Conservation (phyloP, 163 green algal species). For the Scenedesmus sp. region DNA sequence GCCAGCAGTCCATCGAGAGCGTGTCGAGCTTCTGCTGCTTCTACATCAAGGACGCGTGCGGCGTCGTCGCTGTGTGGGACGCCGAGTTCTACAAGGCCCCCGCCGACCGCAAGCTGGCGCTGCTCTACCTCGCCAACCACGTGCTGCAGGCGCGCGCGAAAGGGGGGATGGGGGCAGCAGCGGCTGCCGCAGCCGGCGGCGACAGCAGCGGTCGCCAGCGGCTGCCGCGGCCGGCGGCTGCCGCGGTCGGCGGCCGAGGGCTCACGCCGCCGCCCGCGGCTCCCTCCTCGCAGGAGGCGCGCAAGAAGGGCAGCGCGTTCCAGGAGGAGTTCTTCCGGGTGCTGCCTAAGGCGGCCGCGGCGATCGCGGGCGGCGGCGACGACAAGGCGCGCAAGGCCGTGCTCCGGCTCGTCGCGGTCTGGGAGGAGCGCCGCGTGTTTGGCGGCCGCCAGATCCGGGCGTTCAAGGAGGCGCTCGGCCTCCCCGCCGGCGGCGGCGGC, state of each 20-base stretch:
- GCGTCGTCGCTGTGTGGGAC: conserved; percentile 82
- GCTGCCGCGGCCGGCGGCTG: background rate
- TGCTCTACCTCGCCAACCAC: conserved; percentile 94
- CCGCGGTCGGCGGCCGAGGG: conserved; percentile 3
- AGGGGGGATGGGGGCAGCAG: background rate
- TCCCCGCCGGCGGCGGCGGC: background rate
- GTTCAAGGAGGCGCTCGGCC: conserved; percentile 17
- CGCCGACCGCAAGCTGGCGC: conserved; percentile 64
- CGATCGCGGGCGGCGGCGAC: conserved; percentile 65
- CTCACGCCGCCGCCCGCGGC: too few species aligned
- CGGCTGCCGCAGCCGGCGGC: too few species aligned
- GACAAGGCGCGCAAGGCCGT: conserved; percentile 51
- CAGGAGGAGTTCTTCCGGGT: conserved; percentile 78
- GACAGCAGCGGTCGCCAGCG: background rate
- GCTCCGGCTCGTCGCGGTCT: conserved; percentile 63
- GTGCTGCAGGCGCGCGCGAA: conserved; percentile 91
- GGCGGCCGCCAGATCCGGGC: conserved; percentile 40
- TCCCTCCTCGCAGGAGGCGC: conserved; percentile 47
- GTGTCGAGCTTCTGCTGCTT: conserved; percentile 81
- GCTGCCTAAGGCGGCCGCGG: conserved; percentile 64
- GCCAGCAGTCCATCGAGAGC: conserved; percentile 86
- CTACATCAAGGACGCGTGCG: conserved; percentile 69
- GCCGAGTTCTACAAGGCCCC: conserved; percentile 70
- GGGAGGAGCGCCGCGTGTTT: conserved; percentile 71
- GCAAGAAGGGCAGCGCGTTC: conserved; percentile 87